phyloP scores from a whole-genome alignment of 345 rosid species.

The Syzygium grande region DNA sequence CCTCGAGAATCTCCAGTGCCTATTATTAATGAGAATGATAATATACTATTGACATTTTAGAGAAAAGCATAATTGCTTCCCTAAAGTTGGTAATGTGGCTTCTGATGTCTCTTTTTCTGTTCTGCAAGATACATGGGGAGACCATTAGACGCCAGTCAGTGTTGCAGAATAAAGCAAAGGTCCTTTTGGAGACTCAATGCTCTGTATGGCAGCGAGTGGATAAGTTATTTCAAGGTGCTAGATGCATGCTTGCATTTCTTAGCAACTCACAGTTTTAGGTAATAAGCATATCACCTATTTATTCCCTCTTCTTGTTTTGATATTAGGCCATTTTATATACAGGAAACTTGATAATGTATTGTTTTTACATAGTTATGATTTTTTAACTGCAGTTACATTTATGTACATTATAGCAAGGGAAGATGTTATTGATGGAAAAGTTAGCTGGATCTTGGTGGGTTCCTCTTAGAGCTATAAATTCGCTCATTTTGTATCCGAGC shows the following conservation, averaged over 20 bases:
- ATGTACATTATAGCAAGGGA: neutral
- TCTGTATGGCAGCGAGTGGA: conserved; percentile 82
- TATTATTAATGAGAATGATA: neutral
- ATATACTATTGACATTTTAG: neutral
- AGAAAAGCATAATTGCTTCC: neutral
- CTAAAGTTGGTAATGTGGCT: neutral
- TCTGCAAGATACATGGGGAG: conserved; percentile 82
- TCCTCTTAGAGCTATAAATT: neutral
- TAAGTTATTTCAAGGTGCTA: conserved; percentile 71
- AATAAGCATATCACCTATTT: neutral
- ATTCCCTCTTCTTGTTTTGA: neutral
- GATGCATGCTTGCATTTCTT: conserved; percentile 90
- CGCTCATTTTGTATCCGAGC: neutral
- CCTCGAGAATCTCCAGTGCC: neutral
- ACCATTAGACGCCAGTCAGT: conserved; percentile 53
- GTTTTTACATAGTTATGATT: neutral
- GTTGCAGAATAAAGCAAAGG: conserved; percentile 61
- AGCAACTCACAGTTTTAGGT: conserved; percentile 79
- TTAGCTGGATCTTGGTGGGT: neutral
- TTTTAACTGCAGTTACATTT: neutral
- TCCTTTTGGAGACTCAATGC: conserved; percentile 65
- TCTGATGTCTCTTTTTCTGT: neutral
- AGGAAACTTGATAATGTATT: neutral
- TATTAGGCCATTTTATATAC: neutral
- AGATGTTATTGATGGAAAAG: neutral